Percentiles rank a stretch among this genome's conserved stretches.
Evolutionary conservation across 73 alveolate genomes (phyloP).

Genomic region (Stentor roeselii): DNA sequence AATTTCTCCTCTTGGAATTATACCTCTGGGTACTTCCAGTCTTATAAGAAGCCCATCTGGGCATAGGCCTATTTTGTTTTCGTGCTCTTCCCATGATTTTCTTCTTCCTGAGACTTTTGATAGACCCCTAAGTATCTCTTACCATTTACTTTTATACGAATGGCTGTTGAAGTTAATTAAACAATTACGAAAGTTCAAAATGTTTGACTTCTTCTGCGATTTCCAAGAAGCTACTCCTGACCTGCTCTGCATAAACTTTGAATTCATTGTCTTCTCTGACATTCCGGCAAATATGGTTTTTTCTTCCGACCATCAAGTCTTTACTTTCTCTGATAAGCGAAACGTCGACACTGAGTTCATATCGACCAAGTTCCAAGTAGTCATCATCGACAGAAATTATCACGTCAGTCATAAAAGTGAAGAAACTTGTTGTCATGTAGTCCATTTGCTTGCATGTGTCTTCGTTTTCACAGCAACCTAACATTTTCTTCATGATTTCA

Average conservation of each 20-base stretch:
- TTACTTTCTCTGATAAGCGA: neutral
- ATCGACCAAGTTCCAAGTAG: neutral
- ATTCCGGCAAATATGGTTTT: neutral
- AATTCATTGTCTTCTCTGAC: neutral
- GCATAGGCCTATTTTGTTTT: conserved; percentile 28
- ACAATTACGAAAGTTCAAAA: neutral
- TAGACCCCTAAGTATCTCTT: conserved; percentile 6
- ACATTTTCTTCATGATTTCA: neutral
- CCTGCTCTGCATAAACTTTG: neutral
- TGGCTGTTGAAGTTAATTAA: too few species aligned
- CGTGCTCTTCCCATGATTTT: conserved; percentile 13
- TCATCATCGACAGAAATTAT: neutral
- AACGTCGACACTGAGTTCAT: neutral
- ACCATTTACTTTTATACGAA: conserved; percentile 9
- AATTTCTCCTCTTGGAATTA: conserved; percentile 22
- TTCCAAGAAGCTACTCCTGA: neutral
- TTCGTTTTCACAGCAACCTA: neutral
- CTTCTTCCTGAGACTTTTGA: conserved; percentile 11
- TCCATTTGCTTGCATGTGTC: neutral
- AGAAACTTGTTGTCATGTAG: neutral
- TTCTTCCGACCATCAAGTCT: neutral
- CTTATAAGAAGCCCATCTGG: conserved; percentile 22
- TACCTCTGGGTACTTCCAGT: conserved; percentile 15
- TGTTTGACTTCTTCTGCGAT: neutral
- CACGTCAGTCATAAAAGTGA: neutral